A percentile compares a stretch with the other conserved stretches of the same genome.
Conservation (phyloP, 768 basidiomycete species). For the Mycena belliarum region DNA sequence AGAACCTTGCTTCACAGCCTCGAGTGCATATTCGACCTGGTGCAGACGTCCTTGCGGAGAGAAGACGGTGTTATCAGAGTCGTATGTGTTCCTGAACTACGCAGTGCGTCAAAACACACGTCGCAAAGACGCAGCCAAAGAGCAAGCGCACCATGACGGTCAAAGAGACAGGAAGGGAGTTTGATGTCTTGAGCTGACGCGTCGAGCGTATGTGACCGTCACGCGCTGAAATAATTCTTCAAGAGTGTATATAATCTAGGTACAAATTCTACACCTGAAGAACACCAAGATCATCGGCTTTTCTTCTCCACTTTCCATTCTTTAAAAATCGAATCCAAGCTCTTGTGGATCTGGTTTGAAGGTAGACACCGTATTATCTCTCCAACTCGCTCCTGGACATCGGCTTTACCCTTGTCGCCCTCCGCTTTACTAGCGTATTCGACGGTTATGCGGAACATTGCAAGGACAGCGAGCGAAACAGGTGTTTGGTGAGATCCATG, state of each 20-base stretch:
- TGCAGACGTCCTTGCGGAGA: slow-evolving; percentile 96
- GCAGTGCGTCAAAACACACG: slow-evolving; percentile 19
- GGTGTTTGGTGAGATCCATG: slow-evolving; percentile 92
- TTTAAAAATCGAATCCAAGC: slow-evolving; percentile 92
- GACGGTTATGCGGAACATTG: slow-evolving; percentile 81
- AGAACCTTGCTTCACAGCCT: slow-evolving; percentile 99
- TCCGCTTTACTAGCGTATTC: slow-evolving; percentile 78
- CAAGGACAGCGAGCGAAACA: slow-evolving; percentile 89
- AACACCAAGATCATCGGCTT: slow-evolving; percentile 45
- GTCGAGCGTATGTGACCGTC: slow-evolving; percentile 8
- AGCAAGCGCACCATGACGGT: slow-evolving; percentile 35
- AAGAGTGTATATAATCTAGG: no score
- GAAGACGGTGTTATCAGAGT: slow-evolving; percentile 98
- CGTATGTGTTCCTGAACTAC: slow-evolving; percentile 95
- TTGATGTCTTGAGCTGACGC: slow-evolving; percentile 16
- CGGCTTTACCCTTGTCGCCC: slow-evolving; percentile 65
- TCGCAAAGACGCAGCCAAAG: not conserved
- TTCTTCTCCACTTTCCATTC: slow-evolving; percentile 89
- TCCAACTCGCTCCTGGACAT: slow-evolving; percentile 75
- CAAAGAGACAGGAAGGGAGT: slow-evolving; percentile 3
- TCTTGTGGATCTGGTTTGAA: slow-evolving; percentile 84
- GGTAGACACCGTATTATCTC: slow-evolving; percentile 92
- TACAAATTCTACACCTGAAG: not conserved
- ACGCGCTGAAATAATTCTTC: not conserved
- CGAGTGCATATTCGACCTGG: slow-evolving; percentile 97